Evolutionary conservation across 306 rosid species (phyloP), one percentile per base, ranked within the genome.

Genomic region (Malus fusca): DNA sequence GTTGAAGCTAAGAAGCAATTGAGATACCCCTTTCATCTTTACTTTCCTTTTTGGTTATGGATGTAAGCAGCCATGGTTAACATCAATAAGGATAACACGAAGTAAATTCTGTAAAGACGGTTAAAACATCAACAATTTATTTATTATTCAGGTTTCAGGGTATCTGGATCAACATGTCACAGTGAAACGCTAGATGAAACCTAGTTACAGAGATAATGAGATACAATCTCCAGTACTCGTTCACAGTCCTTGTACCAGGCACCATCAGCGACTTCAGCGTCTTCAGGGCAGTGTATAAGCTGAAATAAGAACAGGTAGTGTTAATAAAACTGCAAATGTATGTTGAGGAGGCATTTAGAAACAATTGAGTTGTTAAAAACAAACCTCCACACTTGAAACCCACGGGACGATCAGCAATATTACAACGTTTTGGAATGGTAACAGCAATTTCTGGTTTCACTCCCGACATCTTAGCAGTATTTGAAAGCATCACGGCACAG

Each of bases 351-450:
- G 22, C 68, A 48, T 43, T 25, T 25, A 17, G 21, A 10, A 44
- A 28, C 8, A 26, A 48, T 6, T 48, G 13, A 51, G 23, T 1
- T 11, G 25, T 74, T 56, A 48, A 25, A 44, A 13, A 9, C 37
- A 71, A 15, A 85, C 90, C 89, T 86, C 90, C 86, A 73, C 90
- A 87, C 71, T 84, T 77, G 84, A 65, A 84, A 44, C 88, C 90
- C 37, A 86, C 51, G 0, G 91, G 88, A 48, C 85, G 86, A 62
- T 85, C 81, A 5, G 61, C 28, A 17, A 89, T 64, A 66, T 84
- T 72, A 21, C 90, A 89, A 28, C 88, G 87, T 80, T 85, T 85
- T 0, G 94, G 88, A 68, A 85, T 87, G 65, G 90, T 90, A 2
- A 87, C 46, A 2, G 89, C 88, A 28, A 86, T 8, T 66, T 87